Base-by-base conservation (phyloP, 179 eudicot species). In the Spinacia oleracea region DNA sequence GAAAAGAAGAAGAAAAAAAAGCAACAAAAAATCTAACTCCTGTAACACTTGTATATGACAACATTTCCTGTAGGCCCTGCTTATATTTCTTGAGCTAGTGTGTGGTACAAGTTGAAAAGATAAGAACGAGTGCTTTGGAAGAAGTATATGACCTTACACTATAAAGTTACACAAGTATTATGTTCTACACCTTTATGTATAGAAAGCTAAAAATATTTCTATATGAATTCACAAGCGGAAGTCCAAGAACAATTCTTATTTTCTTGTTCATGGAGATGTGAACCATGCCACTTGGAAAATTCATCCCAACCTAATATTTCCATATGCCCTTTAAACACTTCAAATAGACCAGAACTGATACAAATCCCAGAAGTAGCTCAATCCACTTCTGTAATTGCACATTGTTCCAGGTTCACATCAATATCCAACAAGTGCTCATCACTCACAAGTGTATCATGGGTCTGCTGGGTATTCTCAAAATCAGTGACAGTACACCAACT, bases 401-500 rank as follows among this genome's bases (percentile, higher is more conserved):
- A 66, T 8, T 66, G 70, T 66, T 21, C 46, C 46, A 9, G 20
- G 20, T 45, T 18, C 45, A 35, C n/a, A n/a, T n/a, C n/a, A n/a
- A n/a, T n/a, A n/a, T n/a, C n/a, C n/a, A n/a, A n/a, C n/a, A n/a
- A n/a, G 51, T 93, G 93, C 89, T 29, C 90, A 21, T 87, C 98
- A n/a, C 84, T 95, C 38, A 78, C 89, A 12, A 91, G 90, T 88
- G 77, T 95, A 79, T 93, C 98, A 70, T 90, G 97, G 93, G 81
- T 95, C 45, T 95, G 98, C 77, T 90, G 93, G 92, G 86, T 82
- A 21, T 93, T 88, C 83, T 83, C 98, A 63, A 80, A 86, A 69
- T 95, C 98, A 25, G 92, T 93, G 53, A 91, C 96, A 1, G 98
- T 94, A 59, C 97, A 95, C 20, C 98, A 95, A 79, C 34, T 95